Evolutionary conservation across 371 early-diverging fungal genomes (phyloP).

Genomic region (Syncephalis fuscata): DNA sequence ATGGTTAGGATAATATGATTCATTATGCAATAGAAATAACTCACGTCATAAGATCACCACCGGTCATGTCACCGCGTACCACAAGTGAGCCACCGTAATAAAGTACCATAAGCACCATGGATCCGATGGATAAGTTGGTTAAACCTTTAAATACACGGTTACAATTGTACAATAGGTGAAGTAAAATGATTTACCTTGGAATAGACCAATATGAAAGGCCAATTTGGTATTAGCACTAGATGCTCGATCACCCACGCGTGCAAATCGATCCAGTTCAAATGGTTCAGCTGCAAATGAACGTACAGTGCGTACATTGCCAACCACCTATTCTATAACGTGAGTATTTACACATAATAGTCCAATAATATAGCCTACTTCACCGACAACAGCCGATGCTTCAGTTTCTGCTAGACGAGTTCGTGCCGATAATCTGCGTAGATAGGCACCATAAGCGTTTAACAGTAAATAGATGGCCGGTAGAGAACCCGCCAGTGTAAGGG

Average conservation of each 20-base stretch:
- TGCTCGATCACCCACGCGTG: slow-evolving; percentile 21
- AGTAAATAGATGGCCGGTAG: slow-evolving; percentile 49
- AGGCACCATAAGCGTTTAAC: slow-evolving; percentile 53
- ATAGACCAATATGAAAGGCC: slow-evolving; percentile 63
- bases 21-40: slow-evolving; percentile 3
- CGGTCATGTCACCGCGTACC: slow-evolving; percentile 34
- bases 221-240: slow-evolving; percentile 23
- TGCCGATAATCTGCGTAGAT: slow-evolving; percentile 37
- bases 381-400: slow-evolving; percentile 38
- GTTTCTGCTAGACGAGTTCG: slow-evolving; percentile 30
- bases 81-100: slow-evolving; percentile 62
- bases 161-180: slow-evolving; percentile 19
- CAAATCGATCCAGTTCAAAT: slow-evolving; percentile 39
- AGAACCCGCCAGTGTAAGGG: slow-evolving; percentile 34
- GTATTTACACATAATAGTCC: background rate
- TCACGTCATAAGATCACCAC: slow-evolving; percentile 51
- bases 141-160: slow-evolving; percentile 24
- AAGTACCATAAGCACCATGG: slow-evolving; percentile 34
- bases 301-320: slow-evolving; percentile 55
- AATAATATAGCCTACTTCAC: slow-evolving; percentile 24
- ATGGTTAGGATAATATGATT: slow-evolving; percentile 2
- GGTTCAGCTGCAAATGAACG: slow-evolving; percentile 57
- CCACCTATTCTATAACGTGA: slow-evolving; percentile 14
- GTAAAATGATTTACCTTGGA: slow-evolving; percentile 34
- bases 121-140: background rate